Evolutionary conservation across 805 yeast genomes (phyloP), one percentile per base, ranked within the genome.

Genomic region (Allodekkera sacchari): DNA sequence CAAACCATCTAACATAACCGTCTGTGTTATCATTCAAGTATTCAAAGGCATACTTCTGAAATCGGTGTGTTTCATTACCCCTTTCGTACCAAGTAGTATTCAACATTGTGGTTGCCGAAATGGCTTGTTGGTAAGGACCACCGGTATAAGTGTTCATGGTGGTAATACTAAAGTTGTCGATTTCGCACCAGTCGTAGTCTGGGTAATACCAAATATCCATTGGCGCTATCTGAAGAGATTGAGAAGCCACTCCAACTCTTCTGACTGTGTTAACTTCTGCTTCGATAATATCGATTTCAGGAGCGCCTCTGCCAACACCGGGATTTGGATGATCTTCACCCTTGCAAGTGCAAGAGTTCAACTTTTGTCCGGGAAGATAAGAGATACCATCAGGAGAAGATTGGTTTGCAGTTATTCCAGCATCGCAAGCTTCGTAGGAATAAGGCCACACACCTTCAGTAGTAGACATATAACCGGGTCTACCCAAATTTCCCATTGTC

Each of bases 371-470:
- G 0, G 89, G 85, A 33, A 88, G 62, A 49, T 74, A 84, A 2
- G 88, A 80, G 25, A 87, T 74, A 37, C 97, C 97, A 55, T 88
- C 96, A 1, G 81, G 67, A 0, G 94, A 74, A 6, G 94, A 80
- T 61, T 88, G 96, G 55, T 88, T 88, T 11, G 95, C 83, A 3
- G 96, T 87, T 42, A 87, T 87, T 43, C 97, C 97, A 3, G 88
- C 87, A 61, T 88, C 96, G 59, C 96, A 88, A 3, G 74, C 54
- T 22, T 80, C 79, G 53, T 88, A 88, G 2, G 89, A 66, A 49
- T 87, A 88, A 4, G 97, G 96, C 97, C 97, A 88, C 18, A 83
- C 79, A 37, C 96, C 96, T 17, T 88, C 94, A 3, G 95, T 75
- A 4, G 89, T 66, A 5, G 94, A 84, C 61, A 74, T 59, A 51